Percentiles rank a stretch among this genome's conserved stretches.
Conservation (phyloP, 176 grass and related monocot species). For the Aegilops speltoides region DNA sequence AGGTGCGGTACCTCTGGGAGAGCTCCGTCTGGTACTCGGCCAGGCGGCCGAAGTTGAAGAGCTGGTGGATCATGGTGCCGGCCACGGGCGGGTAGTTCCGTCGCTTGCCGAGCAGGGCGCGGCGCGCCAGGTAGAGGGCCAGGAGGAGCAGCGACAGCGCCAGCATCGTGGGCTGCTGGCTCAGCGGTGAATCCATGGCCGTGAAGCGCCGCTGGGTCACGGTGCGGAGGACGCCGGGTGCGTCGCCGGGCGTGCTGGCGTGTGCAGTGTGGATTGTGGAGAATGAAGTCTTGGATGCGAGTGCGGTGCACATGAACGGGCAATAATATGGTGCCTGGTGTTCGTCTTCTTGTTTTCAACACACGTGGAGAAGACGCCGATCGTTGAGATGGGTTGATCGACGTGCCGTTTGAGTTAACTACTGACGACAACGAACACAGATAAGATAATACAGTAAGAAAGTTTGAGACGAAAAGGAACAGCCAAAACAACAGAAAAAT, state of each 20-base stretch:
- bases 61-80: conserved; percentile 60
- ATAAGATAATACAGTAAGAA: background rate
- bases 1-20: conserved; percentile 57
- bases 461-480: background rate
- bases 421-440: background rate
- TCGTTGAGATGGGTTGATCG: background rate
- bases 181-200: conserved; percentile 23
- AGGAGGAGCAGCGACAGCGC: conserved; percentile 1
- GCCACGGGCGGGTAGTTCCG: conserved; percentile 55
- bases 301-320: background rate
- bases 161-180: background rate
- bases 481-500: background rate
- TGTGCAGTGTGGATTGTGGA: background rate
- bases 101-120: background rate
- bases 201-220: background rate
- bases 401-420: background rate
- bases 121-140: conserved; percentile 21
- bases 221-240: background rate
- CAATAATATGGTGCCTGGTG: too few relatives aligned
- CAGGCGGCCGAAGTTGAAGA: conserved; percentile 49
- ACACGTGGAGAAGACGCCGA: background rate
- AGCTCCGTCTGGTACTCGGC: conserved; percentile 53
- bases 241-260: background rate
- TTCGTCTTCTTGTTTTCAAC: background rate
- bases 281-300: background rate